Conservation (phyloP, 495 filamentous ascomycete genomes). For the Aspergillus egyptiacus region DNA sequence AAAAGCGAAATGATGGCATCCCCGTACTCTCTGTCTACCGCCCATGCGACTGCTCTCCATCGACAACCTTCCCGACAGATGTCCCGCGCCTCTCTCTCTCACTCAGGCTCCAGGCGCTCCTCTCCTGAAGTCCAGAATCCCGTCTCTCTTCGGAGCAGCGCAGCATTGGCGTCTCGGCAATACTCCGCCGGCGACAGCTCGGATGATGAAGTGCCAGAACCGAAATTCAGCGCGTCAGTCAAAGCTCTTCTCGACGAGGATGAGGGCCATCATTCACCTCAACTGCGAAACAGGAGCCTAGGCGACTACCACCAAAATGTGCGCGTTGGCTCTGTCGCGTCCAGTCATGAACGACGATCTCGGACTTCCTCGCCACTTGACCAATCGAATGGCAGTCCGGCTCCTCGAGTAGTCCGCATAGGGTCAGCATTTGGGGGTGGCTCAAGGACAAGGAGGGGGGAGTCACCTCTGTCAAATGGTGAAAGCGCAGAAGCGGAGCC, state of each 20-base stretch:
- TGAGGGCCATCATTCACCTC: slow-evolving; percentile 49
- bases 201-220: slow-evolving; percentile 66
- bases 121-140: slow-evolving; percentile 31
- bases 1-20: slow-evolving; percentile 34
- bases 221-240: slow-evolving; percentile 73
- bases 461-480: slow-evolving; percentile 29
- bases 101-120: slow-evolving; percentile 36
- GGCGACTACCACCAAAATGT: slow-evolving; percentile 27
- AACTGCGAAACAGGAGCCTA: slow-evolving; percentile 37
- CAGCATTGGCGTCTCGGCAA: slow-evolving; percentile 22
- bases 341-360: slow-evolving; percentile 33
- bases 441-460: slow-evolving; percentile 31
- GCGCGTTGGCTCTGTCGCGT: slow-evolving; percentile 18
- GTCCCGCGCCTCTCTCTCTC: slow-evolving; percentile 39
- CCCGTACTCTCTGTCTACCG: slow-evolving; percentile 33
- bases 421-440: slow-evolving; percentile 36
- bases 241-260: slow-evolving; percentile 69
- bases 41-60: slow-evolving; percentile 32
- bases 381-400: slow-evolving; percentile 39
- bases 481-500: slow-evolving; percentile 28
- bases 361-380: slow-evolving; percentile 37
- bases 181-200: slow-evolving; percentile 60
- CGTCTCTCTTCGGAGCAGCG: slow-evolving; percentile 17
- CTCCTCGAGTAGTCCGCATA: slow-evolving; percentile 54
- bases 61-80: slow-evolving; percentile 34